Evolutionary conservation across 805 yeast species (phyloP).

Genomic region (Kluyveromyces aestuarii): DNA sequence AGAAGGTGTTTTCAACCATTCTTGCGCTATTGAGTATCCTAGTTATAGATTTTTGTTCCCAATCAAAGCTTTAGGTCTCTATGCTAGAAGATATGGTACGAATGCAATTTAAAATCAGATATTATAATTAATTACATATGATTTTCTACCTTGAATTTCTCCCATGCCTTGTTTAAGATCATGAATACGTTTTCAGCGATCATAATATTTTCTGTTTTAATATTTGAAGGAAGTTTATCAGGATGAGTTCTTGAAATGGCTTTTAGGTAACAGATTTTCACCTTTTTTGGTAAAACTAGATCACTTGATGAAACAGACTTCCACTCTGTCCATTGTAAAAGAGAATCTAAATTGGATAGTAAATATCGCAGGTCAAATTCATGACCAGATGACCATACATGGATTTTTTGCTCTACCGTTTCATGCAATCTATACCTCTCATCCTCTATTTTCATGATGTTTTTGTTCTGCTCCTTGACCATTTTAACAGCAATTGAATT

Average conservation of each 20-base stretch:
- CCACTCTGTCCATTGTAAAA: conserved; percentile 68
- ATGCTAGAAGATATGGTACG: conserved; percentile 18
- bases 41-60: conserved; percentile 84
- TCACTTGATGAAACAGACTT: conserved; percentile 58
- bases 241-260: conserved; percentile 86
- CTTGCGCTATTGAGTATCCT: conserved; percentile 92
- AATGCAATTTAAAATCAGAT: not conserved
- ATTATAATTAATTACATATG: conserved; percentile 25
- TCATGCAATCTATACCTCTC: conserved; percentile 60
- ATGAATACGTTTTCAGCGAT: conserved; percentile 84
- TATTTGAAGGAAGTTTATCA: conserved; percentile 60
- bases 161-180: conserved; percentile 85
- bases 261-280: conserved; percentile 77
- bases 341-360: conserved; percentile 54
- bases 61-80: conserved; percentile 86
- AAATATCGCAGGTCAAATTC: conserved; percentile 75
- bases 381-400: conserved; percentile 63
- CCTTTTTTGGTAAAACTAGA: conserved; percentile 81
- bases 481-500: conserved; percentile 40
- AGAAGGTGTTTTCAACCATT: conserved; percentile 95
- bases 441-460: conserved; percentile 40
- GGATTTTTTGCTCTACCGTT: conserved; percentile 43
- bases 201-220: conserved; percentile 60
- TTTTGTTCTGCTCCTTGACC: conserved; percentile 39
- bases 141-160: conserved; percentile 56